phyloP scores from a whole-genome alignment of 1,284 basidiomycete species.

The Microstroma glucosiphilum region DNA sequence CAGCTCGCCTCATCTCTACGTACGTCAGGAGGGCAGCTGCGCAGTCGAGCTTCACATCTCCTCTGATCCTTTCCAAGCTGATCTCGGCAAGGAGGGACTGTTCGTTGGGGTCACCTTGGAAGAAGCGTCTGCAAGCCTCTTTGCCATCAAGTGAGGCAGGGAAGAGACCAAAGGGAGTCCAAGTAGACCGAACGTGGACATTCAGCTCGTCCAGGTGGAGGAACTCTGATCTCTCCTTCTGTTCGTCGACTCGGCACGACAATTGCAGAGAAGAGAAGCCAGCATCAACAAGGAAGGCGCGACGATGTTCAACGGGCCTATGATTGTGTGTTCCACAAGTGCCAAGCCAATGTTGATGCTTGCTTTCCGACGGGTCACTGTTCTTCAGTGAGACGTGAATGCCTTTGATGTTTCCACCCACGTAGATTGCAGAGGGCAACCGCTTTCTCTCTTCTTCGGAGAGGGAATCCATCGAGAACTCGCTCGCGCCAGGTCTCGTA shows the following conservation, averaged over 20 bases:
- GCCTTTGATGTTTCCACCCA: slow-evolving; percentile 6
- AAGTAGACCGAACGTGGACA: slow-evolving; percentile 23
- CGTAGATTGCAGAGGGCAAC: slow-evolving; percentile 3
- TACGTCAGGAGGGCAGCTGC: slow-evolving; percentile 20
- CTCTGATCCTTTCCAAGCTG: slow-evolving; percentile 24
- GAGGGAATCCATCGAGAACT: background rate
- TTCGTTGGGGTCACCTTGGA: slow-evolving; percentile 43
- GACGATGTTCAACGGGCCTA: slow-evolving; percentile 24
- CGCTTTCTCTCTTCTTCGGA: background rate
- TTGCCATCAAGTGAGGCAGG: slow-evolving; percentile 10
- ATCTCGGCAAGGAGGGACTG: slow-evolving; percentile 26
- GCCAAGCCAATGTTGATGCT: slow-evolving; percentile 45
- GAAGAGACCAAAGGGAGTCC: slow-evolving; percentile 45
- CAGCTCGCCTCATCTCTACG: background rate
- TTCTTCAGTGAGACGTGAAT: slow-evolving; percentile 29
- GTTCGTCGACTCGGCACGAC: slow-evolving; percentile 14
- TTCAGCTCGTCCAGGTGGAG: slow-evolving; percentile 23
- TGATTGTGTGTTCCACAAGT: slow-evolving; percentile 30
- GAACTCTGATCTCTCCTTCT: slow-evolving; percentile 18
- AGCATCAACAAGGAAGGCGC: slow-evolving; percentile 28
- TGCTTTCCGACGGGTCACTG: slow-evolving; percentile 28
- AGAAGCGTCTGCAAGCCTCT: slow-evolving; percentile 11
- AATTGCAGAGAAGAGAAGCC: slow-evolving; percentile 24
- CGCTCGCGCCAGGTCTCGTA: background rate
- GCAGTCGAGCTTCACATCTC: slow-evolving; percentile 17